phyloP scores from a whole-genome alignment of 768 basidiomycete genomes.

The Phanerochaete carnosa region DNA sequence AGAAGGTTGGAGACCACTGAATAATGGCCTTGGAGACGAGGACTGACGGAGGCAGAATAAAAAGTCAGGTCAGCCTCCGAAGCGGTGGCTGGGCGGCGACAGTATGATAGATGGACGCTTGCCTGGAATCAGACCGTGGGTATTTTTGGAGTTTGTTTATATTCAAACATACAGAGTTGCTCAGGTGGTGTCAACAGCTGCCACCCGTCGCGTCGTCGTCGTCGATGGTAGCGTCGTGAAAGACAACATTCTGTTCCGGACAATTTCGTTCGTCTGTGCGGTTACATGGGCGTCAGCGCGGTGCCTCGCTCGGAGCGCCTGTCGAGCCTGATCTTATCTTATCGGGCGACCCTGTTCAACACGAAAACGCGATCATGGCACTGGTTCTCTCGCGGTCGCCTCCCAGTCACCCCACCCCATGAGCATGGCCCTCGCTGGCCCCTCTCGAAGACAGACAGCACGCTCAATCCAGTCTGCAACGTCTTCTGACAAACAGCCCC shows the following conservation, averaged over 20 bases:
- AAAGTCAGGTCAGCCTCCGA: background rate
- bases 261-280: background rate
- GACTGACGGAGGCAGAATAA: background rate
- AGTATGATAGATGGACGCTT: background rate
- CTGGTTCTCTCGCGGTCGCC: background rate
- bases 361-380: background rate
- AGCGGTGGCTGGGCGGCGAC: background rate
- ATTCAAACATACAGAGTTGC: background rate
- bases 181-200: background rate
- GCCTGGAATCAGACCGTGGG: background rate
- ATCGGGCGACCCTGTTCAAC: background rate
- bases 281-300: background rate
- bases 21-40: background rate
- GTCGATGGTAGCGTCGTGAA: background rate
- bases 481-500: conserved; percentile 22
- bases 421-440: conserved; percentile 17
- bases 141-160: background rate
- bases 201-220: background rate
- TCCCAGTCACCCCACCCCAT: conserved; percentile 12
- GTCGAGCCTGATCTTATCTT: background rate
- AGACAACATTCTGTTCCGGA: background rate
- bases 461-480: conserved; percentile 24
- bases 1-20: background rate
- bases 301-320: background rate
- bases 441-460: conserved; percentile 14